phyloP scores from a whole-genome alignment of 345 rosid genomes.

The Bruguiera parviflora region DNA sequence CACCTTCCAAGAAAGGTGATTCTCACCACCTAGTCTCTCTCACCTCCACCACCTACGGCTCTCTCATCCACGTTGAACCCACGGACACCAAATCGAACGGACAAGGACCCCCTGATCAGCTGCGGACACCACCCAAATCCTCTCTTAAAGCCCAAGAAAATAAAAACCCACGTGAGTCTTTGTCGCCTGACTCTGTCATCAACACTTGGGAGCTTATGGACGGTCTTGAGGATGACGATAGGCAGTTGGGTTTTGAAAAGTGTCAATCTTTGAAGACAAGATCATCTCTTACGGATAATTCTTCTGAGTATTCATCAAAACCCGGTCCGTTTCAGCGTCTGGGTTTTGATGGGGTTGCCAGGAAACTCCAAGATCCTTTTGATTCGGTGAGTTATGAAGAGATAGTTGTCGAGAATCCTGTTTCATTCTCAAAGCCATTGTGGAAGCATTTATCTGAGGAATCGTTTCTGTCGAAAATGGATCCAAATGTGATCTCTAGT shows the following conservation, averaged over 20 bases:
- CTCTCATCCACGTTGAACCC: slow-evolving; percentile 53
- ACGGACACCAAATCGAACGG: slow-evolving; percentile 11
- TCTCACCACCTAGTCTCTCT: slow-evolving; percentile 83
- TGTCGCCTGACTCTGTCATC: slow-evolving; percentile 77
- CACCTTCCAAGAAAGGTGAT: slow-evolving; percentile 78
- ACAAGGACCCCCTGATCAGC: slow-evolving; percentile 24
- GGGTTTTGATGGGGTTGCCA: slow-evolving; percentile 23
- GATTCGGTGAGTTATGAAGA: slow-evolving; percentile 18
- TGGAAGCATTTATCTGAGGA: slow-evolving; percentile 81
- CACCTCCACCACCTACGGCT: slow-evolving; percentile 83
- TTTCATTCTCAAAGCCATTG: slow-evolving; percentile 42
- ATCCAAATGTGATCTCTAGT: slow-evolving; percentile 57
- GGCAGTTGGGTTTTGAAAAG: slow-evolving; percentile 26
- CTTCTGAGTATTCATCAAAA: slow-evolving; percentile 8
- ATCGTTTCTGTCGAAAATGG: slow-evolving; percentile 57
- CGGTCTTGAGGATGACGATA: slow-evolving; percentile 57
- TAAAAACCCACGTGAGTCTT: slow-evolving; percentile 22
- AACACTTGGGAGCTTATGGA: slow-evolving; percentile 99
- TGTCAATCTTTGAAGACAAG: slow-evolving; percentile 17
- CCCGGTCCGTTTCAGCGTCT: slow-evolving; percentile 26
- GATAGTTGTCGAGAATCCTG: slow-evolving; percentile 10
- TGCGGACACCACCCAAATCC: slow-evolving; percentile 19
- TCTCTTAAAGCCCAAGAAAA: not conserved
- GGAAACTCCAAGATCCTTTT: slow-evolving; percentile 31
- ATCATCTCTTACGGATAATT: slow-evolving; percentile 8